Evolutionary conservation across 108 stramenopile genomes (phyloP).

Genomic region (Pseudonitzschia pungens): DNA sequence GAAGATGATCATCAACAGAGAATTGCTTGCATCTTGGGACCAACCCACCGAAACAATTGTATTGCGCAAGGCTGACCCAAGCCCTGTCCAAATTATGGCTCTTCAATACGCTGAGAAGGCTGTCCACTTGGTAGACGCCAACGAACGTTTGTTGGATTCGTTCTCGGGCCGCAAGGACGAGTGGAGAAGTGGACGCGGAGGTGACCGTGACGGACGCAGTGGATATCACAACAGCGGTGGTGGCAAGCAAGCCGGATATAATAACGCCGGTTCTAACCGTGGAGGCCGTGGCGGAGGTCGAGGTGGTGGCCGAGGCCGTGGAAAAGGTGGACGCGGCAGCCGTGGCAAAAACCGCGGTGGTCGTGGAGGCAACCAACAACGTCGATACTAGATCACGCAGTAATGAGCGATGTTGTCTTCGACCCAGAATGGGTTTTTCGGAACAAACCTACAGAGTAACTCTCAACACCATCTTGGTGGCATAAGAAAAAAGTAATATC

Average conservation of each 20-base stretch:
- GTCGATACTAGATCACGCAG: neutral
- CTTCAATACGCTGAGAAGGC: constrained; percentile 94
- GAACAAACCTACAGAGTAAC: too few species aligned
- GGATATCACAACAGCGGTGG: constrained; percentile 32
- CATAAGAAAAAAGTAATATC: too few species aligned
- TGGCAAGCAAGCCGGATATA: neutral
- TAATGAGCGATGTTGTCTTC: too few species aligned
- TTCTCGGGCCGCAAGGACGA: constrained; percentile 74
- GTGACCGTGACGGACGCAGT: constrained; percentile 40
- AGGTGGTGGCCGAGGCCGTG: constrained; percentile 28
- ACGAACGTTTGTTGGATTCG: constrained; percentile 93
- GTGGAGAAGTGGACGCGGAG: constrained; percentile 51
- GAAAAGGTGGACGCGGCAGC: constrained; percentile 30
- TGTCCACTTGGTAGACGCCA: constrained; percentile 88
- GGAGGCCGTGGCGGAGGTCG: constrained; percentile 29
- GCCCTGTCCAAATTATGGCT: constrained; percentile 89
- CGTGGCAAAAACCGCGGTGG: constrained; percentile 10
- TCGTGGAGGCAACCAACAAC: constrained; percentile 12
- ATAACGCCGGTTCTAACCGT: constrained; percentile 12
- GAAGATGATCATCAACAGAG: constrained; percentile 98
- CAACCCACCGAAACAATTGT: constrained; percentile 97
- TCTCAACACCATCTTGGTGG: too few species aligned
- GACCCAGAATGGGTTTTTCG: too few species aligned
- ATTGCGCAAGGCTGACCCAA: constrained; percentile 84
- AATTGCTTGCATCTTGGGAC: constrained; percentile 97